Conservation (phyloP, 768 basidiomycete species). For the Pleurotus pulmonarius region DNA sequence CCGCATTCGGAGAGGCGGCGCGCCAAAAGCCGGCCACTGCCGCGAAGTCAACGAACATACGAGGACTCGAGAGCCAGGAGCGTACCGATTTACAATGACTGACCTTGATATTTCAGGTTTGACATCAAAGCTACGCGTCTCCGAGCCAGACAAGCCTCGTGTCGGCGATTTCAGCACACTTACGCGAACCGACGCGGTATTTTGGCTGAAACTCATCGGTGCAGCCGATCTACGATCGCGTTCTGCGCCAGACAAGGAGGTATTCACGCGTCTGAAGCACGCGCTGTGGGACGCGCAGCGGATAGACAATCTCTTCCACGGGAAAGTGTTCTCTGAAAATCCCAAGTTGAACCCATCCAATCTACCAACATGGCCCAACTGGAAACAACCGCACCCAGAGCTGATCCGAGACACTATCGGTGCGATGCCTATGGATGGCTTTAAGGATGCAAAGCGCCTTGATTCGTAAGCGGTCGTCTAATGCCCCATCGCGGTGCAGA, state of each 20-base stretch:
- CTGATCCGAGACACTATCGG: conserved; percentile 2
- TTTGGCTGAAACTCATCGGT: conserved; percentile 12
- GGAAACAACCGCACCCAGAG: conserved; percentile 9
- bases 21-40: no score
- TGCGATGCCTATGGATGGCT: conserved; percentile 4
- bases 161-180: conserved; percentile 15
- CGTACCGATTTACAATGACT: not conserved
- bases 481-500: no score
- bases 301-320: conserved; percentile 16
- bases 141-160: conserved; percentile 10
- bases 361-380: conserved; percentile 1
- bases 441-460: conserved; percentile 8
- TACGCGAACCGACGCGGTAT: conserved; percentile 11
- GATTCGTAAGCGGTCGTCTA: conserved; percentile 1
- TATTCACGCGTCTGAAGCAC: conserved; percentile 10
- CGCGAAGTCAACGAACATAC: no score
- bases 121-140: conserved; percentile 11
- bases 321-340: conserved; percentile 9
- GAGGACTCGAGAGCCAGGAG: no score
- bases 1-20: no score
- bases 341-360: conserved; percentile 7
- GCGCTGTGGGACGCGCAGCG: conserved; percentile 17
- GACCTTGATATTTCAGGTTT: conserved; percentile 9
- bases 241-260: conserved; percentile 6
- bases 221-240: conserved; percentile 3